phyloP scores from a whole-genome alignment of 768 basidiomycete genomes.

The Lactarius trivialis region DNA sequence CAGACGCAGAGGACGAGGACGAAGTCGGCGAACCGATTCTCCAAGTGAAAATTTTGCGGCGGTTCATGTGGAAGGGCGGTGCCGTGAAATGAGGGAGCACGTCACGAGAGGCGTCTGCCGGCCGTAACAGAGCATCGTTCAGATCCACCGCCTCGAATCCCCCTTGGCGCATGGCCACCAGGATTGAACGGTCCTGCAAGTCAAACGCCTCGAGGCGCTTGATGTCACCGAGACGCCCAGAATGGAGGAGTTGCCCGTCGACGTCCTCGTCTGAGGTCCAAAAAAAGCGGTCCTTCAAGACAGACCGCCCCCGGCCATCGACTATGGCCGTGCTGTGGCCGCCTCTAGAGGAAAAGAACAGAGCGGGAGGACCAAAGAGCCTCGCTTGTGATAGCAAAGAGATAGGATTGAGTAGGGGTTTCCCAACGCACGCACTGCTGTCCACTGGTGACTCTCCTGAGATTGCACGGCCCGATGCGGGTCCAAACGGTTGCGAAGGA shows the following conservation, averaged over 20 bases:
- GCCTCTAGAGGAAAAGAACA: slow-evolving; percentile 85
- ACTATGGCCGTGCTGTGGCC: slow-evolving; percentile 86
- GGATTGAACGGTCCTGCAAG: slow-evolving; percentile 62
- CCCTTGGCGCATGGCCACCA: slow-evolving; percentile 82
- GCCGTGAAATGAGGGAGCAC: slow-evolving; percentile 65
- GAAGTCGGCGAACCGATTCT: slow-evolving; percentile 64
- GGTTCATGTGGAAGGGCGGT: slow-evolving; percentile 51
- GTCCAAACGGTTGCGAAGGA: slow-evolving; percentile 70
- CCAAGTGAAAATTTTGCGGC: slow-evolving; percentile 76
- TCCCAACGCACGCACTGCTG: slow-evolving; percentile 34
- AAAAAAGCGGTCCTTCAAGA: slow-evolving; percentile 70
- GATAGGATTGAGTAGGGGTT: slow-evolving; percentile 62
- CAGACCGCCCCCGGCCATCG: slow-evolving; percentile 78
- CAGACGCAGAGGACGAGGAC: neutral
- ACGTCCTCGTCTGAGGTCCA: slow-evolving; percentile 67
- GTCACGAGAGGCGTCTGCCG: slow-evolving; percentile 74
- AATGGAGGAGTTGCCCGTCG: slow-evolving; percentile 32
- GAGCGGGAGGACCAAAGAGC: slow-evolving; percentile 80
- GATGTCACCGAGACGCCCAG: slow-evolving; percentile 67
- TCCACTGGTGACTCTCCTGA: slow-evolving; percentile 27
- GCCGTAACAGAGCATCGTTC: slow-evolving; percentile 69
- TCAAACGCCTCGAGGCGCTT: slow-evolving; percentile 82
- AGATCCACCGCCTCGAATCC: slow-evolving; percentile 79
- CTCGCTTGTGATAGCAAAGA: slow-evolving; percentile 72
- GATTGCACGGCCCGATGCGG: slow-evolving; percentile 31